Percentiles rank a stretch among this genome's conserved stretches.
These are phyloP conservation scores for Termitomyces eurrhizus DNA, from an alignment of 768 basidiomycete species.

Conservation along the genomic window DNA sequence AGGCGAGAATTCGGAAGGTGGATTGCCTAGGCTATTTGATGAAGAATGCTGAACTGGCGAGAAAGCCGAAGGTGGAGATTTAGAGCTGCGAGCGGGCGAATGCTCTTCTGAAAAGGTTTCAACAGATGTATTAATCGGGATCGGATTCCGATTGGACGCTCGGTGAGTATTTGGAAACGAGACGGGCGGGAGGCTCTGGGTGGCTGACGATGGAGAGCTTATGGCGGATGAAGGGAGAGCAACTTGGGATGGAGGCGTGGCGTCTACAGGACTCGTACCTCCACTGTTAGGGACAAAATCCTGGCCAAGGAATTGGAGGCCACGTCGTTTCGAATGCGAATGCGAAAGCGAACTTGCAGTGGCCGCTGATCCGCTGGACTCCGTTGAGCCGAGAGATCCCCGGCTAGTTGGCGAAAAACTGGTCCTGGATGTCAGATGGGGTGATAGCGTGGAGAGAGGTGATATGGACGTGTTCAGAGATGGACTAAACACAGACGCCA, in stretches of 20 bases:
- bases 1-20: slow-evolving; percentile 10
- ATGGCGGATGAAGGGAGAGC: slow-evolving; percentile 9
- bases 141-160: background rate
- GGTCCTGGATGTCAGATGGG: slow-evolving; percentile 3
- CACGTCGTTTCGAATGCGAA: slow-evolving; percentile 17
- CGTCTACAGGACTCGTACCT: slow-evolving; percentile 14
- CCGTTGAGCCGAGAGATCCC: slow-evolving; percentile 17
- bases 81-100: slow-evolving; percentile 3
- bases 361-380: slow-evolving; percentile 14
- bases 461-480: background rate
- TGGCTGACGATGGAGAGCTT: slow-evolving; percentile 12
- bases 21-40: background rate
- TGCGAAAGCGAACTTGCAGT: slow-evolving; percentile 15
- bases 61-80: slow-evolving; percentile 8
- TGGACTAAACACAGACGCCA: background rate
- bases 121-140: background rate
- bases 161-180: slow-evolving; percentile 15
- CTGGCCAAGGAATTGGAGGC: slow-evolving; percentile 9
- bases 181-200: slow-evolving; percentile 17
- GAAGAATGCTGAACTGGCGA: slow-evolving; percentile 12
- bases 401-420: slow-evolving; percentile 1
- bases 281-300: slow-evolving; percentile 3
- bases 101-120: slow-evolving; percentile 2
- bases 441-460: background rate
- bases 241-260: slow-evolving; percentile 14